Base-by-base conservation (phyloP, 306 rosid species). In the Cicer yamashitae region DNA sequence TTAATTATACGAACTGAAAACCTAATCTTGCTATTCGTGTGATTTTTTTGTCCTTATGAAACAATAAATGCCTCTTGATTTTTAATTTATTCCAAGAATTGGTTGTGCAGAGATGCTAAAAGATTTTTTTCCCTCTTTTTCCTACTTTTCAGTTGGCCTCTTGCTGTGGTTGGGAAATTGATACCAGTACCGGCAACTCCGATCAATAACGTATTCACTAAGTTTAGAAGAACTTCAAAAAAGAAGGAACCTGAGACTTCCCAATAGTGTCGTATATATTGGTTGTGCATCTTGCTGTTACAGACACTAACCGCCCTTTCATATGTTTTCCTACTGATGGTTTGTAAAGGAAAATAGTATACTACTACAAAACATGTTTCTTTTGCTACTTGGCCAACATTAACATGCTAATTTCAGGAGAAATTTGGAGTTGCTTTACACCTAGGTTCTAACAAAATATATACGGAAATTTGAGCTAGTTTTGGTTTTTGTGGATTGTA, bases 121-220 rank as follows among this genome's bases (percentile, higher is more conserved):
- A 10, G 7, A 46, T n/a, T 71, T 38, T 52, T 56, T 12, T 45
- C 54, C 6, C 11, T 65, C 40, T 13, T 43, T 1, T 1, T 46
- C 59, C 45, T 73, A 47, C 44, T 53, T 60, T 65, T 51, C 90
- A 96, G 99, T 79, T 96, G 99, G 99, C 98, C 99, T 54, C 96
- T 96, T 41, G 98, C 97, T 44, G 85, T 88, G 40, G 4, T 92
- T 22, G 99, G 98, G 75, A 96, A 96, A 76, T 67, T 92, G 54
- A 87, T 96, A 54, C 99, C 90, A 4, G 98, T 92, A 20, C 86
- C 93, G 18, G 46, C 64, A 67, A 86, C 91, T 41, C 87, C 89
- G 6, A 3, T 88, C 11, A 75, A 67, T 1, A 74, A 72, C 34
- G 41, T 13, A 12, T 74, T 87, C 44, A 52, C 79, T 11, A 79